These are phyloP conservation scores for Solanum stenotomum DNA, from an alignment of 257 asterid genomes.

Conservation along the genomic window DNA sequence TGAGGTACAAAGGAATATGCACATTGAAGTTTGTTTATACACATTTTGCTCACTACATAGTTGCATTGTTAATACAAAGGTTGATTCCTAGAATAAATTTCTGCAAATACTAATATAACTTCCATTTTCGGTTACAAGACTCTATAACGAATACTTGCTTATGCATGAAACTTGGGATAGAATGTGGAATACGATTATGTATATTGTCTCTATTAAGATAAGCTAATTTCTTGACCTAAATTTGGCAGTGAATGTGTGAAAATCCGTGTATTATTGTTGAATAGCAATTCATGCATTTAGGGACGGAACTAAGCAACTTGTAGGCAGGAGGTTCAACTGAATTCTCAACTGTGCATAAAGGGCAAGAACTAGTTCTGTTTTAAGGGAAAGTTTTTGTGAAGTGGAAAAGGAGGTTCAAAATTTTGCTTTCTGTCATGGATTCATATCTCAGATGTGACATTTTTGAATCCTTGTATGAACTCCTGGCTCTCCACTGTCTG, in stretches of 20 bases:
- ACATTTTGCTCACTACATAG: not conserved
- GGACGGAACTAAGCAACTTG: not conserved
- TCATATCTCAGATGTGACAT: not conserved
- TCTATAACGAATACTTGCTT: not conserved
- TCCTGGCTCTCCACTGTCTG: not conserved
- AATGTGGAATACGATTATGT: not conserved
- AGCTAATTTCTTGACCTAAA: not conserved
- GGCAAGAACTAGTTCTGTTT: not conserved
- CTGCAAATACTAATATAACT: not conserved
- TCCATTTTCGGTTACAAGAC: not conserved
- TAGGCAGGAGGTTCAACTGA: not conserved
- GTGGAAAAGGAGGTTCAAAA: not conserved
- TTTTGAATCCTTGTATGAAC: not conserved
- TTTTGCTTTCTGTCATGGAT: not conserved
- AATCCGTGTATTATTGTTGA: not conserved
- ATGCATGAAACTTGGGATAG: not conserved
- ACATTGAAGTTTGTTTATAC: not conserved
- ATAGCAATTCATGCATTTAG: not conserved
- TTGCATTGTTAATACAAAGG: not conserved
- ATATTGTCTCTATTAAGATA: not conserved
- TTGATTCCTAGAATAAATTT: not conserved
- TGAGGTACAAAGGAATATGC: constrained; percentile 37
- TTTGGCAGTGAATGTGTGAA: not conserved
- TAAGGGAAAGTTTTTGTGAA: not conserved
- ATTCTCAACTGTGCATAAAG: not conserved